Evolutionary conservation across 2,329 filamentous ascomycete genomes (phyloP).

Genomic region (Sarocladium kiliense): DNA sequence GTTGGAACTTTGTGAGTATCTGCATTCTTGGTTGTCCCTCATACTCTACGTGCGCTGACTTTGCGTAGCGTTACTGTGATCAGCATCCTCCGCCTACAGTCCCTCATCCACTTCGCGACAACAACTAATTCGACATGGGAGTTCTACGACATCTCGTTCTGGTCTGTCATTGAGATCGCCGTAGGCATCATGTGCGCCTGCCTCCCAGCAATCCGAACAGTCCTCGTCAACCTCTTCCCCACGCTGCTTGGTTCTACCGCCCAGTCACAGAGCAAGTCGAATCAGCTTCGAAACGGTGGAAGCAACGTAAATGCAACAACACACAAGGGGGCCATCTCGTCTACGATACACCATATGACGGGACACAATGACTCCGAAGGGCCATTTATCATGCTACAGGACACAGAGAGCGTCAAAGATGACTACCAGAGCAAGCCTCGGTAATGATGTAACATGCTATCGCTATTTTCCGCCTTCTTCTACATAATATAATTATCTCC

Average conservation of each 20-base stretch:
- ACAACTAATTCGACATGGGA: conserved; percentile 29
- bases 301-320: too few species aligned
- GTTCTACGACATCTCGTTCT: conserved; percentile 16
- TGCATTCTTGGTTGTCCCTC: neutral
- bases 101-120: conserved; percentile 25
- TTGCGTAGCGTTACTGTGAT: conserved; percentile 31
- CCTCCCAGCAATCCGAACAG: conserved; percentile 16
- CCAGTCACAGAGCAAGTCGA: too few species aligned
- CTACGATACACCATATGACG: neutral
- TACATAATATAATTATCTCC: too few species aligned
- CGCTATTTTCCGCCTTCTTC: too few species aligned
- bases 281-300: too few species aligned
- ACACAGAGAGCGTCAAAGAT: too few species aligned
- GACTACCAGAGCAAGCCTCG: too few species aligned
- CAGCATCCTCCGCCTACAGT: conserved; percentile 30
- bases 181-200: conserved; percentile 19
- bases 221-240: conserved; percentile 14
- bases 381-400: too few species aligned
- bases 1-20: conserved; percentile 32
- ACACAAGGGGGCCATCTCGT: neutral
- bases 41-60: too few species aligned
- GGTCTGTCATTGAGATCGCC: conserved; percentile 19
- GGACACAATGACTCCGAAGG: neutral
- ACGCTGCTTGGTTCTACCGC: conserved; percentile 20
- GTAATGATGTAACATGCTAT: too few species aligned